A percentile compares a stretch with the other conserved stretches of the same genome.
These are phyloP conservation scores for Pseudoscleropodium purum DNA, from an alignment of 225 moss, liverwort and hornwort species.

Conservation along the genomic window DNA sequence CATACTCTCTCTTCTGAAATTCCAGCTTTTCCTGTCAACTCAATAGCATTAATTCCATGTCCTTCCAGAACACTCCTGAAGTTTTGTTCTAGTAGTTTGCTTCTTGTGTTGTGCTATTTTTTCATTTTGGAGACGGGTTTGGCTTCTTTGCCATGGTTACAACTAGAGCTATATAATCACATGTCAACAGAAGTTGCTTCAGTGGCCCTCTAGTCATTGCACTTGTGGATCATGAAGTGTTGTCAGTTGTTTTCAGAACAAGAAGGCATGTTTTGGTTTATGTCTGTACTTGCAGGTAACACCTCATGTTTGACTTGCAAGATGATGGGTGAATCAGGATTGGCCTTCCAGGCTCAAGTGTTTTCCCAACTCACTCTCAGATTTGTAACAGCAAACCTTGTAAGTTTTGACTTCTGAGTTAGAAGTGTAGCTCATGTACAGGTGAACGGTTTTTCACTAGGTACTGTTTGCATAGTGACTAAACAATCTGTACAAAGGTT, in stretches of 20 bases:
- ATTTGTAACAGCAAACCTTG: background rate
- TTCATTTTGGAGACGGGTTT: background rate
- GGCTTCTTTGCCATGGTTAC: background rate
- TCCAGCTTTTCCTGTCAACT: background rate
- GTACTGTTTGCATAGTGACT: background rate
- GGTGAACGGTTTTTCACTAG: background rate
- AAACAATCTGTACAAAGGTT: background rate
- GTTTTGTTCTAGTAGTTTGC: background rate
- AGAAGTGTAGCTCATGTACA: background rate
- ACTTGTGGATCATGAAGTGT: background rate
- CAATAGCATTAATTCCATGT: background rate
- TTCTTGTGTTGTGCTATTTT: background rate
- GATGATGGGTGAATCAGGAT: background rate
- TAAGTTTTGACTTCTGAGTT: background rate
- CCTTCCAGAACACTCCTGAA: background rate
- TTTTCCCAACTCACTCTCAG: background rate
- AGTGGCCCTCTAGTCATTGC: background rate
- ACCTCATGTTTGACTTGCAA: background rate
- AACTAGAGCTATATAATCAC: background rate
- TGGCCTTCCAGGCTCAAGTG: background rate
- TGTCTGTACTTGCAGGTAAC: background rate
- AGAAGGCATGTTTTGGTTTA: background rate
- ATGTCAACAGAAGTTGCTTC: background rate
- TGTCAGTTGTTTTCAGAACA: background rate
- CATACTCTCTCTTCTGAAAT: background rate